Evolutionary conservation across 768 basidiomycete species (phyloP).

Genomic region (Pleurotus giganteus): DNA sequence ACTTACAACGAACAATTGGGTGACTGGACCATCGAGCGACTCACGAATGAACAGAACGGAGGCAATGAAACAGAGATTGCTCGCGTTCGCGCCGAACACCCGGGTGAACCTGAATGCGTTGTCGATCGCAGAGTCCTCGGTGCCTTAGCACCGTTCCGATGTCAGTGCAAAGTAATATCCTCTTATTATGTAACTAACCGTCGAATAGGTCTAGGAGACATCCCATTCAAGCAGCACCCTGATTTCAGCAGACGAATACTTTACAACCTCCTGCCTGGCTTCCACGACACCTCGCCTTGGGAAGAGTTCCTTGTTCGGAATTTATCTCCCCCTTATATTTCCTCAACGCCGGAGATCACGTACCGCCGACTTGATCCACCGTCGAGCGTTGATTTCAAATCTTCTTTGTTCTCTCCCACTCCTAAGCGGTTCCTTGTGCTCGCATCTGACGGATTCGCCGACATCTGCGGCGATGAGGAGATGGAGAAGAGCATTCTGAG

Average conservation of each 20-base stretch:
- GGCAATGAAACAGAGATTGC: slow-evolving; percentile 64
- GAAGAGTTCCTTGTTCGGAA: slow-evolving; percentile 66
- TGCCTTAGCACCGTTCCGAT: slow-evolving; percentile 74
- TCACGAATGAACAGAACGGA: slow-evolving; percentile 72
- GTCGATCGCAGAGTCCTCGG: slow-evolving; percentile 69
- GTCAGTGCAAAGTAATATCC: slow-evolving; percentile 37
- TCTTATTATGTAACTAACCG: not conserved
- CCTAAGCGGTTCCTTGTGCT: slow-evolving; percentile 49
- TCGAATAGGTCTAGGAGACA: slow-evolving; percentile 59
- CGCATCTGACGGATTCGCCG: slow-evolving; percentile 66
- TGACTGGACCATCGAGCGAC: slow-evolving; percentile 56
- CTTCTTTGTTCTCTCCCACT: slow-evolving; percentile 19
- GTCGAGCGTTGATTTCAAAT: slow-evolving; percentile 12
- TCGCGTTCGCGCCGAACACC: slow-evolving; percentile 62
- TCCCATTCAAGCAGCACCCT: slow-evolving; percentile 73
- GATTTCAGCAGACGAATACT: slow-evolving; percentile 63
- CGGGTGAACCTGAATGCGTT: slow-evolving; percentile 67
- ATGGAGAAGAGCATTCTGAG: slow-evolving; percentile 44
- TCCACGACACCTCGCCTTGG: slow-evolving; percentile 60
- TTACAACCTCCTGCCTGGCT: slow-evolving; percentile 63
- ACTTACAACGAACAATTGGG: slow-evolving; percentile 41
- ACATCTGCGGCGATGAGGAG: slow-evolving; percentile 49
- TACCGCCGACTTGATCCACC: slow-evolving; percentile 44
- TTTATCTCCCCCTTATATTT: slow-evolving; percentile 64
- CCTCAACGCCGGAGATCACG: slow-evolving; percentile 59